These are phyloP conservation scores for Phyllosticta citrichinensis DNA, from an alignment of 2,329 filamentous ascomycete genomes.

Conservation along the genomic window DNA sequence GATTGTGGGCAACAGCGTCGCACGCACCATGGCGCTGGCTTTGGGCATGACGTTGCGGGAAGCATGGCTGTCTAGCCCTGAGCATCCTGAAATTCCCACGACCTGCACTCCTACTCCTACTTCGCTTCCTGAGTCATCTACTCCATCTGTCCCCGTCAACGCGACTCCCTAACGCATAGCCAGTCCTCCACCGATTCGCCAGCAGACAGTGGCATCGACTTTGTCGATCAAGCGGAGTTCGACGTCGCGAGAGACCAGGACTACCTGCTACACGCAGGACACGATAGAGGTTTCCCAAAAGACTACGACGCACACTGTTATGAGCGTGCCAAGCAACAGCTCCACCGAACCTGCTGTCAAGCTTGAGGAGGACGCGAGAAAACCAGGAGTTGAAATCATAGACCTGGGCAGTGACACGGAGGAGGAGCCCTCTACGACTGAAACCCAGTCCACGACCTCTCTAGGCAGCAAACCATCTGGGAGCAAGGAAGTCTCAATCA, in stretches of 20 bases:
- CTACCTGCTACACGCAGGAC: background rate
- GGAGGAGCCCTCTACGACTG: background rate
- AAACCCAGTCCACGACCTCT: no score
- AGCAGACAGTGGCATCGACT: background rate
- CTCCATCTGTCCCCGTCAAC: no score
- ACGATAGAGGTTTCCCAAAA: background rate
- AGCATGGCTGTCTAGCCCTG: constrained; percentile 42
- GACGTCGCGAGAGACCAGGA: background rate
- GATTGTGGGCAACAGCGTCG: constrained; percentile 69
- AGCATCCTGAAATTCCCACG: background rate
- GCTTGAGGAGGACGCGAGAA: no score
- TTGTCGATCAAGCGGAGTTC: background rate
- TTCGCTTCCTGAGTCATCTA: no score
- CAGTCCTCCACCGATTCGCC: no score
- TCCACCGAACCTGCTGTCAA: no score
- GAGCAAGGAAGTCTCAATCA: background rate
- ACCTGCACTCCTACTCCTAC: constrained; percentile 48
- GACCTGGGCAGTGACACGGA: background rate
- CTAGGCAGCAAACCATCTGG: background rate
- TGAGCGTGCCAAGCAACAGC: background rate
- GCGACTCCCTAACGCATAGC: no score
- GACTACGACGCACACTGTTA: background rate
- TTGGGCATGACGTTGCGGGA: constrained; percentile 55
- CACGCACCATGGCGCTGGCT: constrained; percentile 55
- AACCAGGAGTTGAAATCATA: background rate